phyloP scores from a whole-genome alignment of 176 grass and related monocot genomes.

The Typha latifolia region DNA sequence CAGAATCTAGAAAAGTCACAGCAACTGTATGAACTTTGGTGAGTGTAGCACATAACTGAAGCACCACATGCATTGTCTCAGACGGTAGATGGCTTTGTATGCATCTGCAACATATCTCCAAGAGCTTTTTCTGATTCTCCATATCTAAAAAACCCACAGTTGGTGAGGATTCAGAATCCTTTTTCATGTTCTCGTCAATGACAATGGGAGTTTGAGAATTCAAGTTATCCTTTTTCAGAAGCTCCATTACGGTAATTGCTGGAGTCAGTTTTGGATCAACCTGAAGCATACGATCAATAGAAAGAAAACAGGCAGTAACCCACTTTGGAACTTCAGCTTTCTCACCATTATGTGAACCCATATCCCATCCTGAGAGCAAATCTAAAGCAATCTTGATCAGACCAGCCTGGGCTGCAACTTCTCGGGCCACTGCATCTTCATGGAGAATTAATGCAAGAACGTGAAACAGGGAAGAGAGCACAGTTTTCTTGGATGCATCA shows the following conservation, averaged over 20 bases:
- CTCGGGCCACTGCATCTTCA: constrained; percentile 68
- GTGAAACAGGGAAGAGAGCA: constrained; percentile 72
- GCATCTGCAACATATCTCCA: constrained; percentile 86
- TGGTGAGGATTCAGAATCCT: constrained; percentile 33
- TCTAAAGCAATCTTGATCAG: constrained; percentile 74
- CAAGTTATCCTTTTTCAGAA: constrained; percentile 63
- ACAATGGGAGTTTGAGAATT: constrained; percentile 40
- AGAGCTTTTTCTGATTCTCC: constrained; percentile 67
- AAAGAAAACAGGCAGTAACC: constrained; percentile 92
- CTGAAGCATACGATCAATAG: constrained; percentile 88
- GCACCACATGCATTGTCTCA: constrained; percentile 78
- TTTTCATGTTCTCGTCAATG: constrained; percentile 61
- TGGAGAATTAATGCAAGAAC: constrained; percentile 93
- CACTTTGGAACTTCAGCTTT: constrained; percentile 65
- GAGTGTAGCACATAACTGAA: constrained; percentile 83
- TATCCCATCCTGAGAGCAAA: constrained; percentile 63
- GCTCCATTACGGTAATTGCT: constrained; percentile 61
- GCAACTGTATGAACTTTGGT: constrained; percentile 75
- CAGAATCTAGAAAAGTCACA: constrained; percentile 73
- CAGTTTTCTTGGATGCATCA: constrained; percentile 33
- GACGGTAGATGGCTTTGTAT: constrained; percentile 73
- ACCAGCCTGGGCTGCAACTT: constrained; percentile 61
- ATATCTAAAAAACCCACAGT: constrained; percentile 45
- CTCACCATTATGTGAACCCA: constrained; percentile 32
- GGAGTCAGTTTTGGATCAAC: constrained; percentile 71